Evolutionary conservation across 2,329 filamentous ascomycete species (phyloP).

Genomic region (Fusarium mexicanum): DNA sequence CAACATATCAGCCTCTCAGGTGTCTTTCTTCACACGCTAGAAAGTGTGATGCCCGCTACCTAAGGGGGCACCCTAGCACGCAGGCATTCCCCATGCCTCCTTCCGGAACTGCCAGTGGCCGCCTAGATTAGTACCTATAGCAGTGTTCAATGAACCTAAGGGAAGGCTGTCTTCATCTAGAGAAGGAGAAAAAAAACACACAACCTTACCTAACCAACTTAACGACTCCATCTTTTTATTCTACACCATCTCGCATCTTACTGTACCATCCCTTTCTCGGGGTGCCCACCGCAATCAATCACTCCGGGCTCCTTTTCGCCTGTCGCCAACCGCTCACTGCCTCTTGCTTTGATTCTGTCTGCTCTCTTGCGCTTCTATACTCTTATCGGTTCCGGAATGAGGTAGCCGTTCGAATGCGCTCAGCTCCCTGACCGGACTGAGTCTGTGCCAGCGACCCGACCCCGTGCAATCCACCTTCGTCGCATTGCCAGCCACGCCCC

Average conservation of each 20-base stretch:
- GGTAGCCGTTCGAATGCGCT: slow-evolving; percentile 65
- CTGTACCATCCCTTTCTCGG: slow-evolving; percentile 33
- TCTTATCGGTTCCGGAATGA: slow-evolving; percentile 59
- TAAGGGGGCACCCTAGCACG: slow-evolving; percentile 11
- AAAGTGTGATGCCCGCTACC: slow-evolving; percentile 5
- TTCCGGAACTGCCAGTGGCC: slow-evolving; percentile 32
- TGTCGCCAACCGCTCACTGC: slow-evolving; percentile 10
- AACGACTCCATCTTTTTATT: slow-evolving; percentile 43
- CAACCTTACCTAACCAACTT: slow-evolving; percentile 33
- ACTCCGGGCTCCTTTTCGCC: slow-evolving; percentile 16
- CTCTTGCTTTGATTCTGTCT: not conserved
- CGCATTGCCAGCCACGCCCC: slow-evolving; percentile 46
- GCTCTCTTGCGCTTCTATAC: slow-evolving; percentile 18
- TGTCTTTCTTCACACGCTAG: slow-evolving; percentile 17
- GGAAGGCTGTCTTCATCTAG: slow-evolving; percentile 31
- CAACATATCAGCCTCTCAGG: slow-evolving; percentile 31
- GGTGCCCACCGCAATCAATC: slow-evolving; percentile 28
- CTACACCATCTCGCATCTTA: slow-evolving; percentile 38
- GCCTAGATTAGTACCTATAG: slow-evolving; percentile 9
- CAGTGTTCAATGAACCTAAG: slow-evolving; percentile 10
- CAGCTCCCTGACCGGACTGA: slow-evolving; percentile 71
- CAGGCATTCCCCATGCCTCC: slow-evolving; percentile 21
- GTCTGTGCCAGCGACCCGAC: slow-evolving; percentile 48
- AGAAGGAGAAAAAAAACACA: slow-evolving; percentile 5
- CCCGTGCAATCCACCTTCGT: slow-evolving; percentile 41